Base-by-base conservation (phyloP, 2,329 filamentous ascomycete genomes). In the Fragosphaeria purpurea region DNA sequence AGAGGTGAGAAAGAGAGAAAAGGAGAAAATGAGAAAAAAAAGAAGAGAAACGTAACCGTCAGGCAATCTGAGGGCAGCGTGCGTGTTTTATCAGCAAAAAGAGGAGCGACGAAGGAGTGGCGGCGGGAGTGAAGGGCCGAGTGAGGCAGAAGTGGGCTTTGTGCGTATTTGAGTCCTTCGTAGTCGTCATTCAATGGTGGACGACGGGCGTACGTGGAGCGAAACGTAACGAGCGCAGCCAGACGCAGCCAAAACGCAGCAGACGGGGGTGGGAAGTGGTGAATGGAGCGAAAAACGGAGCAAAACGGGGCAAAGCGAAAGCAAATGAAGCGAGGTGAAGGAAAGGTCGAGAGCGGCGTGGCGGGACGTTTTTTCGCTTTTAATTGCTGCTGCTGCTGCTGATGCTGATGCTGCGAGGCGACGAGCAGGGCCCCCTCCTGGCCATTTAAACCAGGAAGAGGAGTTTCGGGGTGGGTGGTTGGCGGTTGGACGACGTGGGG, bases 391-490 rank as follows among this genome's bases (percentile, higher is more conserved):
- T 38, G 44, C 35, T 37, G 35, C 22, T 22, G 22, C 22, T 22
- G 22, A 22, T 3, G 30, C 12, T 32, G 7, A 10, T 38, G 44
- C 13, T 46, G 35, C 35, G 7, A 11, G 35, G 11, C 7, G 11
- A 11, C 35, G 11, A 37, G 11, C 7, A 37, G n/a, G 38, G 37
- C 34, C 30, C 41, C 30, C 41, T 43, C 41, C 4, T 9, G 22
- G 22, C 9, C 41, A 33, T 37, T 11, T 37, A 37, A 37, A 30
- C 7, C 31, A 30, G 37, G 35, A 44, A 32, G 49, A 46, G 50
- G 46, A 46, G 50, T 47, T 47, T 51, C 50, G 40, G 45, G 33
- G 46, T 41, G 41, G 30, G 32, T 38, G 46, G 41, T 41, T 44
- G 33, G 32, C 42, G 46, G 41, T 41, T 44, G 33, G 50, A 46